These are phyloP conservation scores for Suillus paluster DNA, from an alignment of 768 basidiomycete species.

Conservation along the genomic window DNA sequence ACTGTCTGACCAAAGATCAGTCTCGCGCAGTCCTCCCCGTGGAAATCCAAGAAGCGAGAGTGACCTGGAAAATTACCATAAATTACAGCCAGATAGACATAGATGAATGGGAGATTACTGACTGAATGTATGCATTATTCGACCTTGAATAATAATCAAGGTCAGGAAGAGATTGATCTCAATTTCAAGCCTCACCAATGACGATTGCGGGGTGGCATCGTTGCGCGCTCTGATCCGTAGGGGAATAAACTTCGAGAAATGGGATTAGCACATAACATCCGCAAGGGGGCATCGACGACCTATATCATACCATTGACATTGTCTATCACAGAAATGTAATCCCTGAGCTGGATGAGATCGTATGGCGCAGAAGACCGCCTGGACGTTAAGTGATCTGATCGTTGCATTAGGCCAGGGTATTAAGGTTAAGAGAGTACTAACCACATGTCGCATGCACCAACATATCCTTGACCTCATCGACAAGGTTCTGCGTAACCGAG, in stretches of 20 bases:
- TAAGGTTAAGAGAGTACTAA: not conserved
- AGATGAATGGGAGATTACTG: conserved; percentile 2
- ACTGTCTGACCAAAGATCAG: conserved; percentile 40
- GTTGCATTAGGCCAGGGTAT: not conserved
- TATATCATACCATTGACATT: conserved; percentile 27
- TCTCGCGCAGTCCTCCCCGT: conserved; percentile 50
- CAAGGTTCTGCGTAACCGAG: not conserved
- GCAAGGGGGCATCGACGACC: not conserved
- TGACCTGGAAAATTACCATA: conserved; percentile 25
- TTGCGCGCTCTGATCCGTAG: not conserved
- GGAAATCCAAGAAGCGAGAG: conserved; percentile 43
- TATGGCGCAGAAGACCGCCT: conserved; percentile 29
- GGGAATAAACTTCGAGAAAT: not conserved
- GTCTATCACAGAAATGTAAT: conserved; percentile 30
- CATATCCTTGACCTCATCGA: not conserved
- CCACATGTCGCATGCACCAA: conserved; percentile 7
- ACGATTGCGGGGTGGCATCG: conserved; percentile 24
- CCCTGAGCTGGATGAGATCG: conserved; percentile 20
- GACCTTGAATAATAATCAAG: conserved; percentile 26
- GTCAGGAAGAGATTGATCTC: not conserved
- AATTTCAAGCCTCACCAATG: conserved; percentile 20
- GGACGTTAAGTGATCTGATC: conserved; percentile 33
- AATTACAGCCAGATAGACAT: not conserved
- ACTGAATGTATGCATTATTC: conserved; percentile 37
- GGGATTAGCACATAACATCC: not conserved